These are phyloP conservation scores for Didymosphaeria variabile DNA, from an alignment of 2,329 filamentous ascomycete species.

Conservation along the genomic window DNA sequence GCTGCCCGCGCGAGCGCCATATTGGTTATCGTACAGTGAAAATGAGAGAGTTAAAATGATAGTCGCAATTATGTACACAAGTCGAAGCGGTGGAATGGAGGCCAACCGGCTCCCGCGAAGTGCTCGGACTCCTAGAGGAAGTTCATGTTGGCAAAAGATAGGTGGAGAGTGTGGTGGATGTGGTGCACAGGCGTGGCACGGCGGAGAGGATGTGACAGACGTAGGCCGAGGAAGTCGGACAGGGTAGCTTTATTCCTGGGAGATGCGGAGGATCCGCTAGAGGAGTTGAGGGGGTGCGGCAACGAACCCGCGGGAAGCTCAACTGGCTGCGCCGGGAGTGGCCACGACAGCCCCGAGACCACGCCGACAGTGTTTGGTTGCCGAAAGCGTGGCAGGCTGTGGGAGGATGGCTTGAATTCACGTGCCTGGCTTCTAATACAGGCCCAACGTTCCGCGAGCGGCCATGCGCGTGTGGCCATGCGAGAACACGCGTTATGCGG, in stretches of 20 bases:
- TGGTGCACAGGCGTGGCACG: background rate
- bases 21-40: conserved; percentile 11
- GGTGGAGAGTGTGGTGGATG: conserved; percentile 4
- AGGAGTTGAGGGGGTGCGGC: conserved; percentile 5
- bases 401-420: background rate
- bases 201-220: background rate
- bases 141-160: conserved; percentile 25
- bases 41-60: conserved; percentile 6
- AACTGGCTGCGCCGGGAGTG: conserved; percentile 2
- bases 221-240: conserved; percentile 3
- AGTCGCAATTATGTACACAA: conserved; percentile 16
- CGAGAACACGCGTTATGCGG: conserved; percentile 6
- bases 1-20: conserved; percentile 70
- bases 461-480: background rate
- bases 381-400: background rate
- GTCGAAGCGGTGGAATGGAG: conserved; percentile 31
- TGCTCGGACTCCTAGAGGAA: conserved; percentile 31
- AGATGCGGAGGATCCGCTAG: conserved; percentile 1
- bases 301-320: background rate
- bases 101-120: conserved; percentile 32
- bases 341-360: background rate
- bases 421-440: background rate
- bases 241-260: conserved; percentile 4
- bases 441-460: background rate
- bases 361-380: background rate